Evolutionary conservation across 768 basidiomycete species (phyloP).

Genomic region (Podaxis sp.): DNA sequence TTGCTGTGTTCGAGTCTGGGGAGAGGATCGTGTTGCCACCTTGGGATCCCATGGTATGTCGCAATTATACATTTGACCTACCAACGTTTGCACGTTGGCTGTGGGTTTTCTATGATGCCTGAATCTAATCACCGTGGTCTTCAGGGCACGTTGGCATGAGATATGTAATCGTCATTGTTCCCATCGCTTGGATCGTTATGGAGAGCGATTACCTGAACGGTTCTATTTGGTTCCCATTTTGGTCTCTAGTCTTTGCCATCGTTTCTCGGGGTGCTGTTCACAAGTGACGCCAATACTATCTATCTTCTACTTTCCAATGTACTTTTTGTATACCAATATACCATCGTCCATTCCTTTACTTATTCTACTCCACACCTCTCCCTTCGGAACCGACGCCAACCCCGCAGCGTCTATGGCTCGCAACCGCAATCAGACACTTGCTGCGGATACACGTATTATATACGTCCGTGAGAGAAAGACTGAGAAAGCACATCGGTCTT

Average conservation of each 20-base stretch:
- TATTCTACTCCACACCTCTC: too few relatives aligned
- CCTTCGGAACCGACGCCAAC: too few relatives aligned
- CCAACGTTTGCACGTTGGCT: neutral
- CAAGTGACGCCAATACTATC: too few relatives aligned
- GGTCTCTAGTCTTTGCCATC: neutral
- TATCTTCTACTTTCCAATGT: too few relatives aligned
- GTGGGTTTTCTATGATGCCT: neutral
- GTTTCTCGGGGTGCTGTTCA: too few relatives aligned
- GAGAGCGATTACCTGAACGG: neutral
- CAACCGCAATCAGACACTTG: too few relatives aligned
- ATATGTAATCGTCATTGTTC: neutral
- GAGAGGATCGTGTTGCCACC: slow-evolving; percentile 71
- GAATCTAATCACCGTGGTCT: neutral
- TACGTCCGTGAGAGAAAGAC: neutral
- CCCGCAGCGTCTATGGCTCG: too few relatives aligned
- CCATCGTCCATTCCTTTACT: too few relatives aligned
- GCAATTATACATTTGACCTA: slow-evolving; percentile 1
- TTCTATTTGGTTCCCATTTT: neutral
- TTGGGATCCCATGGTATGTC: slow-evolving; percentile 88
- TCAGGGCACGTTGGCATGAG: slow-evolving; percentile 29
- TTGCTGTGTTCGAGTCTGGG: slow-evolving; percentile 73
- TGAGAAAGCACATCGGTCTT: neutral
- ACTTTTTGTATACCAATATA: too few relatives aligned
- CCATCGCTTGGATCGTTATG: neutral
- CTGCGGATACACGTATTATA: neutral